phyloP scores from a whole-genome alignment of 371 early-diverging fungal genomes.

The Rhizopus delemar region DNA sequence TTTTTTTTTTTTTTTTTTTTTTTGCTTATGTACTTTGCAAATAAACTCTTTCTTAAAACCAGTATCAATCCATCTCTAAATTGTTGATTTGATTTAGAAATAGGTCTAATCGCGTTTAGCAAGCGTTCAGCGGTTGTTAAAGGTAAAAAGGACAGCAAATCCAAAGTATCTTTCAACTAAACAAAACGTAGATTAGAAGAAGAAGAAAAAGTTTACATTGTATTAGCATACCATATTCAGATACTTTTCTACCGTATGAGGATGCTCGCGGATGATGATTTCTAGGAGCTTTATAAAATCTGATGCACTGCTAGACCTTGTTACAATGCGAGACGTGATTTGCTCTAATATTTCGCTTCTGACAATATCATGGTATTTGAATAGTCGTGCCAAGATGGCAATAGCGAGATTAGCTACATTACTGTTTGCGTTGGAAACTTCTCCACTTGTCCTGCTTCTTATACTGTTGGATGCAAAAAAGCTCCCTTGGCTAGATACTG shows the following conservation, averaged over 20 bases:
- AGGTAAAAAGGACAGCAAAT: slow-evolving; percentile 60
- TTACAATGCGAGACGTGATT: slow-evolving; percentile 61
- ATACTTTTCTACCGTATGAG: slow-evolving; percentile 35
- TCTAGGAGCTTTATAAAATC: slow-evolving; percentile 55
- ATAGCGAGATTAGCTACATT: slow-evolving; percentile 42
- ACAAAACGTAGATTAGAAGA: slow-evolving; percentile 7
- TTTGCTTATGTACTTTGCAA: slow-evolving; percentile 54
- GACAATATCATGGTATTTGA: slow-evolving; percentile 61
- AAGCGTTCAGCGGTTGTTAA: slow-evolving; percentile 52
- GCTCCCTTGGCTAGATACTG: slow-evolving; percentile 31
- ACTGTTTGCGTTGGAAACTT: slow-evolving; percentile 2
- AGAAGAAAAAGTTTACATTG: neutral
- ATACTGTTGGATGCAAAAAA: slow-evolving; percentile 9
- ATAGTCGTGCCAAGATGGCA: slow-evolving; percentile 45
- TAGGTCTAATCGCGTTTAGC: slow-evolving; percentile 51
- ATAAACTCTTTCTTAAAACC: slow-evolving; percentile 61
- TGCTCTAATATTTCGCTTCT: slow-evolving; percentile 63
- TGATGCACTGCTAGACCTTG: slow-evolving; percentile 50
- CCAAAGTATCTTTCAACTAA: slow-evolving; percentile 60
- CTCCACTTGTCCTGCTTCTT: slow-evolving; percentile 18
- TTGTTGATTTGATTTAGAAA: slow-evolving; percentile 46
- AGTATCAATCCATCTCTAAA: slow-evolving; percentile 63
- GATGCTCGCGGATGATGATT: slow-evolving; percentile 43
- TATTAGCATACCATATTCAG: slow-evolving; percentile 29
- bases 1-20: neutral